Base-by-base conservation (phyloP, 73 alveolate species). In the Paramecium pentaurelia region DNA sequence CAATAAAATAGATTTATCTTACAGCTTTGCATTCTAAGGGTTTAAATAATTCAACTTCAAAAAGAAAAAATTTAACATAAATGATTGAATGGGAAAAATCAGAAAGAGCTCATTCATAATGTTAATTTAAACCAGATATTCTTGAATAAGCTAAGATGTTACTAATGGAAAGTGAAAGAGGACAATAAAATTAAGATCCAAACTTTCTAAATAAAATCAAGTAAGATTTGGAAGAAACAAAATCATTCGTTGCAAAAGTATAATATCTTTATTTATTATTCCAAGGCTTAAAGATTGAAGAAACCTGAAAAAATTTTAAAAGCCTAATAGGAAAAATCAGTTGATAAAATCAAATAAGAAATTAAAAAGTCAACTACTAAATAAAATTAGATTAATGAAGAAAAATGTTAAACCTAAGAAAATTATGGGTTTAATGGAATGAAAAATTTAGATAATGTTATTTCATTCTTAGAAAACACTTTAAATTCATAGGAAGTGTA, bases 21-120 rank as follows among this genome's bases (percentile, higher is more conserved):
- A 77, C 89, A 77, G 77, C 91, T 40, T 36, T 80, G 28, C 34
- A 80, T 32, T 80, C 91, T 18, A 80, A 80, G n/a, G 91, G 77
- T 14, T 32, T 80, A 25, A 44, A 77, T 36, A 12, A 28, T 20
- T 32, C 27, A 32, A 80, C 71, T 12, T 25, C 32, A 14, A 80
- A 80, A 8, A 80, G 91, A 9, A 80, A n/a, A 25, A 80, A 45
- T 80, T 36, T 80, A 36, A 80, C 77, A 77, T 49, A 80, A 80
- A 80, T 80, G 91, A 45, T 80, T 80, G 91, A 80, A 80, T 80
- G 75, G 75, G 75, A 80, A 42, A 80, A 45, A 22, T 25, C 27
- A n/a, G 49, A 49, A 27, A 73, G 36, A n/a, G 58, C 36, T 5
- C 30, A 37, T 73, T 73, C 60, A 16, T 73, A 73, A 38, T 7